Base-by-base conservation (phyloP, 768 basidiomycete genomes). In the Pleurotus giganteus region DNA sequence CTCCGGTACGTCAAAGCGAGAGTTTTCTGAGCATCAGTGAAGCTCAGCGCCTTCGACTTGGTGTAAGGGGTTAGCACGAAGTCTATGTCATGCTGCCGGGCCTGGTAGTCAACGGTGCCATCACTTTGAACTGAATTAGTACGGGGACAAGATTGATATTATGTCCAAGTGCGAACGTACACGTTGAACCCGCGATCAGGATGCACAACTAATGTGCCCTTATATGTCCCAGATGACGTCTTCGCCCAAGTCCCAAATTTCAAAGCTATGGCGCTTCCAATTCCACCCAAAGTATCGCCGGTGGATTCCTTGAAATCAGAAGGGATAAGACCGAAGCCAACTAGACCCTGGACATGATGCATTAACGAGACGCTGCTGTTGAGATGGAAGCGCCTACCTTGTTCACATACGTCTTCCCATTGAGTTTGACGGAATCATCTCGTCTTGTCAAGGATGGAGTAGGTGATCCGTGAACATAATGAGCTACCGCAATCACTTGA, bases 291-390 rank as follows among this genome's bases (percentile, higher is more conserved):
- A 0, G 83, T 85, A 57, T 85, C 80, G 0, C 79, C 80, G 0
- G 79, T 82, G 0, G 80, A 82, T 29, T 85, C 84, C 4, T 57
- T 71, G 58, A 79, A 77, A 60, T 83, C 72, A 2, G 82, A 78
- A 1, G 82, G 80, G 51, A 86, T 84, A n/a, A 79, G 67, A 4
- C 84, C 84, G 61, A 85, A 85, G 1, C 71, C 84, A 13, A 84
- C 82, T 0, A 84, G 62, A 17, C 82, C 83, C 79, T 84, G 54
- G 46, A 17, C 4, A 31, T 29, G 27, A 32, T 19, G 31, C 19
- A 29, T 27, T 42, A 23, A 45, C 41, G 45, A 27, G 7, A 11
- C 53, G 26, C 4, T 15, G 42, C 42, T 34, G 17, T 44, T 11
- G 26, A 26, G 23, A n/a, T 28, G 19, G 50, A 56, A 41, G 19